phyloP scores from a whole-genome alignment of 1,139 yeast genomes.

The Diutina pseudorugosa region DNA sequence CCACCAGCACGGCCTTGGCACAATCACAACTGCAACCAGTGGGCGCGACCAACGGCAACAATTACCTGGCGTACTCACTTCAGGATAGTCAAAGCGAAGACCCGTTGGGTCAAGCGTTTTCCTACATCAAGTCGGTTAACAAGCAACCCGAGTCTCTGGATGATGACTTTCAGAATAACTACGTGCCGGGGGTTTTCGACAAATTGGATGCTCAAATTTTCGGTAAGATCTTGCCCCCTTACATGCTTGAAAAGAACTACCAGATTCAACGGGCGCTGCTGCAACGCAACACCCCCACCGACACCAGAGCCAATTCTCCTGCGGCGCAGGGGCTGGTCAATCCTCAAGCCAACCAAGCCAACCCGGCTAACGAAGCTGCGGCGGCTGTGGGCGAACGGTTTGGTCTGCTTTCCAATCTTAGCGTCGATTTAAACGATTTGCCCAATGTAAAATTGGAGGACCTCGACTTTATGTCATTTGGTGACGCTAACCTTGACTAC shows the following conservation, averaged over 20 bases:
- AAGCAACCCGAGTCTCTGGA: not conserved
- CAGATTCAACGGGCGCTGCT: constrained; percentile 3
- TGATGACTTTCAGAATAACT: constrained; percentile 13
- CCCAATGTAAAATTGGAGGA: constrained; percentile 2
- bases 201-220: constrained; percentile 73
- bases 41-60: not conserved
- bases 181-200: constrained; percentile 75
- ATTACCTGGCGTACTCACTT: not conserved
- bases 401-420: not conserved
- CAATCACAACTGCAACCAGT: constrained; percentile 2
- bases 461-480: constrained; percentile 1
- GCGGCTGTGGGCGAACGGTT: not conserved
- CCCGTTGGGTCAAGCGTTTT: constrained; percentile 1
- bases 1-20: not conserved
- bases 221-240: constrained; percentile 75
- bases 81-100: not conserved
- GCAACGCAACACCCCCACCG: not conserved
- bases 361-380: not conserved
- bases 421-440: not conserved
- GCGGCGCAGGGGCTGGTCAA: not conserved
- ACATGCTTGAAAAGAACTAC: constrained; percentile 38
- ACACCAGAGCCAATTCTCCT: not conserved
- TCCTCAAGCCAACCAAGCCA: not conserved
- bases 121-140: not conserved
- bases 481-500: constrained; percentile 2